Base-by-base conservation (phyloP, 768 basidiomycete species). In the Cyclocybe cylindracea region DNA sequence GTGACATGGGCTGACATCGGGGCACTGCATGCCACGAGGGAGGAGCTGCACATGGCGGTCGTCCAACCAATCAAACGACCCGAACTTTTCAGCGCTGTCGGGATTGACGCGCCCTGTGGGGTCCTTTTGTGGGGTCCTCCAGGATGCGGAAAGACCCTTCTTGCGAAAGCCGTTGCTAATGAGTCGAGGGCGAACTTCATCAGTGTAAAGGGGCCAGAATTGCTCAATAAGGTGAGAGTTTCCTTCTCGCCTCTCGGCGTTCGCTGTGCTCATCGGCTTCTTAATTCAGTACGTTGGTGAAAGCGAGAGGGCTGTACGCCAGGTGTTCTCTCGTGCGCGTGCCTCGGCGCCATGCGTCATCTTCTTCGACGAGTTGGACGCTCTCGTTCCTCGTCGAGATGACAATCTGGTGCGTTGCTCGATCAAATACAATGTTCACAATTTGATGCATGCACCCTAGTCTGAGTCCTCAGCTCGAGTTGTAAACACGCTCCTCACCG, bases 121-220 rank as follows among this genome's bases (percentile, higher is more conserved):
- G 97, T 98, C 2, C 72, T 98, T 33, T 71, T 98, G n/a, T 98
- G 97, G 97, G 97, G 97, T 31, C 97, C 97, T 19, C 96, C 97
- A 0, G 97, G 97, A 8, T 98, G 96, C 64, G 97, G 97, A 4
- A 99, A 98, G 73, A 99, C 97, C 0, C 65, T 99, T 29, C 75
- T 99, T n/a, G 97, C 97, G 0, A 98, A 98, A 66, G 97, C 96
- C 0, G 96, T 98, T 4, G 97, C 97, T 7, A 98, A 94, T 66
- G 97, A 98, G 72, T 91, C 87, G 47, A 76, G 83, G 56, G 97
- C 97, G 10, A 98, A 94, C 69, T 98, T 99, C 62, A 98, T 99
- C 63, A 95, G 93, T 62, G 91, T 98, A 45, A 98, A 98, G 63
- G 97, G 97, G 0, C 97, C 97, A 0, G 97, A 99, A 63, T 65